A percentile compares a stretch with the other conserved stretches of the same genome.
phyloP scores from a whole-genome alignment of 2,329 filamentous ascomycete species.

The Clonostachys solani region DNA sequence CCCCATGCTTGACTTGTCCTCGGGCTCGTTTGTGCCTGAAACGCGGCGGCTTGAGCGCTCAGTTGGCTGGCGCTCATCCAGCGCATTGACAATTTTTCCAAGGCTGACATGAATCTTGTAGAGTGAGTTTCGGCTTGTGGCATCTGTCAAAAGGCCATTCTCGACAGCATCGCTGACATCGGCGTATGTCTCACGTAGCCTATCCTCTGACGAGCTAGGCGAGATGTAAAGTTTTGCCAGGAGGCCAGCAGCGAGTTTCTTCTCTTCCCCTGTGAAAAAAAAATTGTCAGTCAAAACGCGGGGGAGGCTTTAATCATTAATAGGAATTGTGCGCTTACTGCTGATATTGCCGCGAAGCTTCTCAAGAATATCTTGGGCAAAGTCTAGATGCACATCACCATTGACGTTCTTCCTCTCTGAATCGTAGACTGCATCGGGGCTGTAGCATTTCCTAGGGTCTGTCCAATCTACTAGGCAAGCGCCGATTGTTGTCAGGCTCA shows the following conservation, averaged over 20 bases:
- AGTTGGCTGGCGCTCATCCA: constrained; percentile 38
- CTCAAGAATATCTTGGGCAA: constrained; percentile 75
- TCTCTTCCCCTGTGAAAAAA: constrained; percentile 66
- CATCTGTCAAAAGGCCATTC: constrained; percentile 53
- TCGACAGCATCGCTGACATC: constrained; percentile 61
- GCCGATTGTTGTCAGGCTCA: constrained; percentile 72
- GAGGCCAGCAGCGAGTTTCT: constrained; percentile 73
- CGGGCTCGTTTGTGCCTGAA: constrained; percentile 22
- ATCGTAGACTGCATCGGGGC: constrained; percentile 42
- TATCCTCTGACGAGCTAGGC: constrained; percentile 56
- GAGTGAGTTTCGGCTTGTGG: constrained; percentile 57
- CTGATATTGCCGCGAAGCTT: constrained; percentile 62
- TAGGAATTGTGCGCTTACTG: constrained; percentile 48
- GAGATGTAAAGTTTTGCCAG: constrained; percentile 80
- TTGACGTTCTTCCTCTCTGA: constrained; percentile 61
- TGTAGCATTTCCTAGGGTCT: constrained; percentile 76
- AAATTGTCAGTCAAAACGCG: constrained; percentile 16
- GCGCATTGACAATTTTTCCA: constrained; percentile 61
- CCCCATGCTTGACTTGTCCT: constrained; percentile 31
- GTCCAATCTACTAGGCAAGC: constrained; percentile 92
- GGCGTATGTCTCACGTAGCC: constrained; percentile 52
- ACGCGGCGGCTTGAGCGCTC: constrained; percentile 38
- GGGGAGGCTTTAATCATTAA: not conserved
- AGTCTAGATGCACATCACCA: constrained; percentile 74
- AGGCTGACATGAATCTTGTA: constrained; percentile 66